Percentiles rank a stretch among this genome's conserved stretches.
phyloP scores from a whole-genome alignment of 2,329 filamentous ascomycete genomes.

The Hirsutella minnesotensis region DNA sequence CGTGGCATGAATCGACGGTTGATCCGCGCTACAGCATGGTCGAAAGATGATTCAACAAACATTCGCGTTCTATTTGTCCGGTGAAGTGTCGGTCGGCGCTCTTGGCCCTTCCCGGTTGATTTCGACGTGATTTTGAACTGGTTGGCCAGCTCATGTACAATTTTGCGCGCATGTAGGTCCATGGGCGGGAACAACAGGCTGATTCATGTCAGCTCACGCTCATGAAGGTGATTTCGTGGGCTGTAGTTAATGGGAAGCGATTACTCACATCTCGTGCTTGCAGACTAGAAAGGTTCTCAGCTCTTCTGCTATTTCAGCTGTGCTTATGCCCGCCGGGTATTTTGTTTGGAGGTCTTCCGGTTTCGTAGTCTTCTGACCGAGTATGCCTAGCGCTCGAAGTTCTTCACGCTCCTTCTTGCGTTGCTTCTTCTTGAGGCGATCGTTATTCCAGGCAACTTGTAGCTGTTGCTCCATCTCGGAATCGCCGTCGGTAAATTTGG shows the following conservation, averaged over 20 bases:
- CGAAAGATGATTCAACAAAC: conserved; percentile 47
- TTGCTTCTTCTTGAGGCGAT: conserved; percentile 58
- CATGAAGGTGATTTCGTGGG: neutral
- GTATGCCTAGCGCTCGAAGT: conserved; percentile 51
- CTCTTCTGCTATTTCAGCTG: conserved; percentile 61
- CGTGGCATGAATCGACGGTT: conserved; percentile 44
- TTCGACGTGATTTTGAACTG: conserved; percentile 72
- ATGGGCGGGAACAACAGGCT: conserved; percentile 74
- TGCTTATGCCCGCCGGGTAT: conserved; percentile 59
- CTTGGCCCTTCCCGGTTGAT: conserved; percentile 61
- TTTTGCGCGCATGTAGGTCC: conserved; percentile 63
- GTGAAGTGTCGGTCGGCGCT: conserved; percentile 65
- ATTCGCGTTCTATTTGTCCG: conserved; percentile 56
- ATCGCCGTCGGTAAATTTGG: conserved; percentile 44
- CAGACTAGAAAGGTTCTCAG: conserved; percentile 59
- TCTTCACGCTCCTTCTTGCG: conserved; percentile 61
- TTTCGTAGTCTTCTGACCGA: conserved; percentile 43
- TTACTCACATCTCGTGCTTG: conserved; percentile 46
- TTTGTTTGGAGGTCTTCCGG: conserved; percentile 53
- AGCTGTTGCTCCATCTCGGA: conserved; percentile 53
- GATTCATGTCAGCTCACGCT: neutral
- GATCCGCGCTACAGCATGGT: conserved; percentile 32
- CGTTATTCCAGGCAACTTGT: conserved; percentile 49
- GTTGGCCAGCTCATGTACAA: conserved; percentile 68
- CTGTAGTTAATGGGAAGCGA: neutral